Evolutionary conservation across 805 yeast species (phyloP).

Genomic region (Helenozyma rhizophorensis): DNA sequence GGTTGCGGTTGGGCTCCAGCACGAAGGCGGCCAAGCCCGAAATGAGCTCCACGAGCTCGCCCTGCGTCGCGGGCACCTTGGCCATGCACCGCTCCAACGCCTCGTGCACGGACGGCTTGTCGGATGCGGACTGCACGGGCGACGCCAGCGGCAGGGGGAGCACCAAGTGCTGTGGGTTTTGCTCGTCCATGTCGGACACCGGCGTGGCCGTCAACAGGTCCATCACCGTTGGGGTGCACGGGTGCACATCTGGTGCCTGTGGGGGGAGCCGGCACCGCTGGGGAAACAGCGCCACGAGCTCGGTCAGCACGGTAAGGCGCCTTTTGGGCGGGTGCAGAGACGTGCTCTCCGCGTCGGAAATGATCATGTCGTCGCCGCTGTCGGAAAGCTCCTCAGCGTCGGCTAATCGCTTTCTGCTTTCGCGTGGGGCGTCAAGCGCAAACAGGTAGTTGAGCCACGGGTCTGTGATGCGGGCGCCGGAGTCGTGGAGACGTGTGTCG

Average conservation of each 20-base stretch:
- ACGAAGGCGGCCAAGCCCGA: slow-evolving; percentile 31
- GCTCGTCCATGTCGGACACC: slow-evolving; percentile 33
- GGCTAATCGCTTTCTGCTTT: slow-evolving; percentile 18
- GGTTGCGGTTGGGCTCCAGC: slow-evolving; percentile 44
- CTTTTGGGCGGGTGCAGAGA: slow-evolving; percentile 38
- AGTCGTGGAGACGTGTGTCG: slow-evolving; percentile 29
- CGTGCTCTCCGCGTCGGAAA: slow-evolving; percentile 25
- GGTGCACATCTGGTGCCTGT: slow-evolving; percentile 10
- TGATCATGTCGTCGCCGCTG: slow-evolving; percentile 31
- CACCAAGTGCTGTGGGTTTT: slow-evolving; percentile 45
- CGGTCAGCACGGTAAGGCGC: slow-evolving; percentile 21
- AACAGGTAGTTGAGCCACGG: slow-evolving; percentile 28
- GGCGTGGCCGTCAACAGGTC: slow-evolving; percentile 33
- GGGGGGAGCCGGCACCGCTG: background rate
- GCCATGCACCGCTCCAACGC: slow-evolving; percentile 17
- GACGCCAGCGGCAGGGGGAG: slow-evolving; percentile 68
- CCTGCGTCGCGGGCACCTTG: slow-evolving; percentile 22
- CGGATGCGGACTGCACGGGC: slow-evolving; percentile 34
- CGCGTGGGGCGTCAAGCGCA: slow-evolving; percentile 11
- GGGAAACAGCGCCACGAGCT: background rate
- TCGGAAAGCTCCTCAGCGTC: slow-evolving; percentile 17
- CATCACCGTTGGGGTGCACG: slow-evolving; percentile 26
- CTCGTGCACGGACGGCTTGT: slow-evolving; percentile 19
- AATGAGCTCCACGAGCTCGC: slow-evolving; percentile 38
- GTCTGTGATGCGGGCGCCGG: slow-evolving; percentile 29